Evolutionary conservation across 163 green algal genomes (phyloP).

Genomic region (Chlamydomonas reinhardtii): DNA sequence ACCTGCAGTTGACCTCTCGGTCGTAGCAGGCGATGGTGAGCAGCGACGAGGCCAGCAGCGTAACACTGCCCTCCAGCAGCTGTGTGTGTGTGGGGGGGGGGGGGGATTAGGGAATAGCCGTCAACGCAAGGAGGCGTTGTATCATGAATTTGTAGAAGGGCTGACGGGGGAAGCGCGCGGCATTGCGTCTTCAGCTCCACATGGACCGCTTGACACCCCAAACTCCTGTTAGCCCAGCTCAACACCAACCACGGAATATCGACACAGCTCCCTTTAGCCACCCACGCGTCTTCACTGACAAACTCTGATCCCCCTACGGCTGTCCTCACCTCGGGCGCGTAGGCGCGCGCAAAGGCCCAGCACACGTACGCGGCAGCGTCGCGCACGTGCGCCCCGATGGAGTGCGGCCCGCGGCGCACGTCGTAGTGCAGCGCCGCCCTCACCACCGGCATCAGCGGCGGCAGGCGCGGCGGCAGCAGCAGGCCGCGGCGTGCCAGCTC

Average conservation of each 20-base stretch:
- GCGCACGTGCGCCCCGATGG: constrained; percentile 87
- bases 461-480: constrained; percentile 82
- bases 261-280: too few relatives aligned
- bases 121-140: too few relatives aligned
- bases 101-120: too few relatives aligned
- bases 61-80: constrained; percentile 61
- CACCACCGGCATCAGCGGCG: constrained; percentile 61
- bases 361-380: constrained; percentile 97
- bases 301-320: too few relatives aligned
- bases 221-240: too few relatives aligned
- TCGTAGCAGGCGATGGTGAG: constrained; percentile 92
- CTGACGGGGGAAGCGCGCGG: too few relatives aligned
- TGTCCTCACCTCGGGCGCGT: constrained; percentile 56
- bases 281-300: too few relatives aligned
- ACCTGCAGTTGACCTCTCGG: constrained; percentile 87
- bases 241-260: too few relatives aligned
- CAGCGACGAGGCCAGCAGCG: constrained; percentile 80
- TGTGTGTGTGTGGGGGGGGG: not conserved
- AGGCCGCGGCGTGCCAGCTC: constrained; percentile 93
- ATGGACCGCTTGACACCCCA: too few relatives aligned
- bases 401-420: constrained; percentile 86
- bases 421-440: constrained; percentile 75
- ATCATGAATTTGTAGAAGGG: too few relatives aligned
- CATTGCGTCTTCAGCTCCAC: too few relatives aligned
- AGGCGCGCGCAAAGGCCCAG: constrained; percentile 94